A percentile compares a stretch with the other conserved stretches of the same genome.
phyloP scores from a whole-genome alignment of 371 early-diverging fungal species.

The Capillidium heterosporum region DNA sequence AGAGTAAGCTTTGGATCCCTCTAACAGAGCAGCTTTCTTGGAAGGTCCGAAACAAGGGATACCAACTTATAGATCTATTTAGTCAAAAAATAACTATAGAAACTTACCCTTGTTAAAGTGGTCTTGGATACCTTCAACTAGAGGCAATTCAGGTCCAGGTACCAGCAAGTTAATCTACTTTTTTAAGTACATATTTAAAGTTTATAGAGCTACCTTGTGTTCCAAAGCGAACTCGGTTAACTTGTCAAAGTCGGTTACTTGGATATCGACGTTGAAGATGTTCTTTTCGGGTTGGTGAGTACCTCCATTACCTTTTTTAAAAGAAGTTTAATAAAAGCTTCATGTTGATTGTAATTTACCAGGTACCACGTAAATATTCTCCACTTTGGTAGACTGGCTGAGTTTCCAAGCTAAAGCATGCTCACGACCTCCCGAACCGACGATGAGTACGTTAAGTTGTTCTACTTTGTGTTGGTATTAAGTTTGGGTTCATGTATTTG shows the following conservation, averaged over 20 bases:
- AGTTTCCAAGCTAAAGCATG: slow-evolving; percentile 90
- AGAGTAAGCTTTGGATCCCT: slow-evolving; percentile 94
- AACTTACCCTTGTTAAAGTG: slow-evolving; percentile 59
- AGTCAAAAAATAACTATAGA: not conserved
- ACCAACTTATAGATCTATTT: slow-evolving; percentile 39
- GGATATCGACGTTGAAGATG: slow-evolving; percentile 49
- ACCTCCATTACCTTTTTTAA: slow-evolving; percentile 72
- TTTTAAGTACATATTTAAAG: not conserved
- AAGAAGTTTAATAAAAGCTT: not conserved
- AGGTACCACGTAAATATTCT: slow-evolving; percentile 78
- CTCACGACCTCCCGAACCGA: slow-evolving; percentile 93
- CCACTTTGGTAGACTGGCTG: slow-evolving; percentile 52
- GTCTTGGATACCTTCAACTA: slow-evolving; percentile 77
- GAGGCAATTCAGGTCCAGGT: slow-evolving; percentile 93
- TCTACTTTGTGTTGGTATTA: too few relatives aligned
- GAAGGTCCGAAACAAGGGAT: slow-evolving; percentile 92
- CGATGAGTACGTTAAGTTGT: too few relatives aligned
- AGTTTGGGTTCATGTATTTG: too few relatives aligned
- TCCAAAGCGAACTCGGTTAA: slow-evolving; percentile 61
- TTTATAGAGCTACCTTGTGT: slow-evolving; percentile 33
- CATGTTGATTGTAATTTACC: slow-evolving; percentile 25
- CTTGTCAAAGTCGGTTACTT: slow-evolving; percentile 45
- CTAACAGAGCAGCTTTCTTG: slow-evolving; percentile 71
- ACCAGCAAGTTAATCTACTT: slow-evolving; percentile 58
- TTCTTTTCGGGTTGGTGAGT: slow-evolving; percentile 55